A percentile compares a stretch with the other conserved stretches of the same genome.
Conservation (phyloP, 2,329 filamentous ascomycete genomes). For the Lachnellula occidentalis region DNA sequence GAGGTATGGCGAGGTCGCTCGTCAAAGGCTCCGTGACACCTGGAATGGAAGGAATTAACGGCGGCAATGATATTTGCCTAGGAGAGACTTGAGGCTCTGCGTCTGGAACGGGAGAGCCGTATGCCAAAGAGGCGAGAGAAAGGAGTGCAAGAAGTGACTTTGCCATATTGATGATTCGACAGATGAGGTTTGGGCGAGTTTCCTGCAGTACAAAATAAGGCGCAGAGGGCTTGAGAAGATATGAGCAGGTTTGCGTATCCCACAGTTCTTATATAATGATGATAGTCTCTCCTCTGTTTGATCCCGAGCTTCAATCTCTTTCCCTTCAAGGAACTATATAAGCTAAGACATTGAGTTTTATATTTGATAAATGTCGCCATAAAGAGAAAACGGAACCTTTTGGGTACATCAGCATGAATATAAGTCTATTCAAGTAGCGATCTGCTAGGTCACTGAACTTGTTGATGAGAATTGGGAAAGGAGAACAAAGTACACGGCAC, state of each 20-base stretch:
- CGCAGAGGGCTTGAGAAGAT: not conserved
- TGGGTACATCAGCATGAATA: not conserved
- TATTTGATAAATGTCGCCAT: conserved; percentile 1
- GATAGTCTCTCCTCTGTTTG: not conserved
- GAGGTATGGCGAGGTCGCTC: conserved; percentile 41
- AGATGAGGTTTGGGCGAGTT: not conserved
- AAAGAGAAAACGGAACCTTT: not conserved
- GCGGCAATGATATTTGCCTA: conserved; percentile 34
- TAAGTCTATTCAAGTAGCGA: not conserved
- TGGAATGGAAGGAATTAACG: conserved; percentile 53
- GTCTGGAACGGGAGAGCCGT: conserved; percentile 14
- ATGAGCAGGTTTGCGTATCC: conserved; percentile 1
- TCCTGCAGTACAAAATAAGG: not conserved
- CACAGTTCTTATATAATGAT: not conserved
- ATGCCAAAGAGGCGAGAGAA: conserved; percentile 1
- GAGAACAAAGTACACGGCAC: not conserved
- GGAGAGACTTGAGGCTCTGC: conserved; percentile 28
- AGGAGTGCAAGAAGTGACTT: conserved; percentile 2
- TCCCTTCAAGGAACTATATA: not conserved
- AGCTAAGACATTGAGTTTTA: not conserved
- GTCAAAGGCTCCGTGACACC: conserved; percentile 53
- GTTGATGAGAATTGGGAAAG: not conserved
- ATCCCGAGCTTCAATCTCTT: not conserved
- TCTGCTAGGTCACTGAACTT: not conserved
- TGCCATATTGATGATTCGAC: not conserved